Evolutionary conservation across 2,329 filamentous ascomycete species (phyloP).

Genomic region (Metarhizium humberi): DNA sequence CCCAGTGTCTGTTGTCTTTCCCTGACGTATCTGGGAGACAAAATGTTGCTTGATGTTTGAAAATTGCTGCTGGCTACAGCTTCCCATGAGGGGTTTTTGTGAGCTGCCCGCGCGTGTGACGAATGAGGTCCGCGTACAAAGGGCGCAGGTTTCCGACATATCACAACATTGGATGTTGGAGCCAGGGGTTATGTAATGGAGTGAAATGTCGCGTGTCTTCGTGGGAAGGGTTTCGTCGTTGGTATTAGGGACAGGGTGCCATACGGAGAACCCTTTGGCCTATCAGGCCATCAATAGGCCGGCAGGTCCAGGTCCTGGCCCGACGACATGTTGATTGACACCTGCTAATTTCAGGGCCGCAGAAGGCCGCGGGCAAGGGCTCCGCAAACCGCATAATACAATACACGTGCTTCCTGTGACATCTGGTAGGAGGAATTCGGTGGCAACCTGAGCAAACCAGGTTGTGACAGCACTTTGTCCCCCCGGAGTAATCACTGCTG

Average conservation of each 20-base stretch:
- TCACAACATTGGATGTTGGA: neutral
- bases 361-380: neutral
- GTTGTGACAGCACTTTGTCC: neutral
- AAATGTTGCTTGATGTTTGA: too few relatives aligned
- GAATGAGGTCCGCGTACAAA: neutral
- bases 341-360: neutral
- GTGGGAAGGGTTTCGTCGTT: neutral
- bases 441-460: neutral
- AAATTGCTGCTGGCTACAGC: too few relatives aligned
- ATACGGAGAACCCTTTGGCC: neutral
- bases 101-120: neutral
- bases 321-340: too few relatives aligned
- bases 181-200: neutral
- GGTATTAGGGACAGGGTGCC: neutral
- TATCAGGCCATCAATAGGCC: too few relatives aligned
- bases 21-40: too few relatives aligned
- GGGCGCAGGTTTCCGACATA: neutral
- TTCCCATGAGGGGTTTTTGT: neutral
- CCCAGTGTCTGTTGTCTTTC: too few relatives aligned
- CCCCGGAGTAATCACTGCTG: too few relatives aligned
- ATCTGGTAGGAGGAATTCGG: neutral
- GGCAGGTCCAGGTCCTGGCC: too few relatives aligned
- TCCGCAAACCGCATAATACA: too few relatives aligned
- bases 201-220: constrained; percentile 1
- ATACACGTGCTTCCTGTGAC: too few relatives aligned